phyloP scores from a whole-genome alignment of 2,329 filamentous ascomycete species.

The Cladophialophora carrionii region DNA sequence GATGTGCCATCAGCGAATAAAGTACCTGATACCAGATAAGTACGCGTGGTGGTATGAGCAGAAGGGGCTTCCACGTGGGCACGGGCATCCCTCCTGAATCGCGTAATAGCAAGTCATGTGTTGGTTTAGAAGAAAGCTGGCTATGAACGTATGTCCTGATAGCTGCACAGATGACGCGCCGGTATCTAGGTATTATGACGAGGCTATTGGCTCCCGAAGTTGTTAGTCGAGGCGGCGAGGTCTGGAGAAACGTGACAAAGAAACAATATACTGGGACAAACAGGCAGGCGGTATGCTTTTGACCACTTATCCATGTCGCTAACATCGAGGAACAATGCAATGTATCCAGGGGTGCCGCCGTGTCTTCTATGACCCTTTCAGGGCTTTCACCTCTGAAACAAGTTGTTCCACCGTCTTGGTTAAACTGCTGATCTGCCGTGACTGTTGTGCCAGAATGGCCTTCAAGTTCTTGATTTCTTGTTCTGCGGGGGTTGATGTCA shows the following conservation, averaged over 20 bases:
- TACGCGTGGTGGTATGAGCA: background rate
- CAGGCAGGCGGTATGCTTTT: slow-evolving; percentile 1
- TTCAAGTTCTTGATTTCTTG: slow-evolving; percentile 39
- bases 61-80: background rate
- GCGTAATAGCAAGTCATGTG: background rate
- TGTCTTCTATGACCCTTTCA: slow-evolving; percentile 29
- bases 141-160: background rate
- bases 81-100: background rate
- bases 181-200: background rate
- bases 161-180: background rate
- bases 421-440: slow-evolving; percentile 36
- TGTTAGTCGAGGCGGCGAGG: too few relatives aligned
- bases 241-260: background rate
- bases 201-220: background rate
- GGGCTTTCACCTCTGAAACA: slow-evolving; percentile 36
- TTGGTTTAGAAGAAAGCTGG: background rate
- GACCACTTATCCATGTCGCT: slow-evolving; percentile 11
- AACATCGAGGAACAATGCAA: slow-evolving; percentile 12
- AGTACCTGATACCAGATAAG: slow-evolving; percentile 1
- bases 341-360: slow-evolving; percentile 13
- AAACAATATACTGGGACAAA: background rate
- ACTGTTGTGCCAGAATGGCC: slow-evolving; percentile 39
- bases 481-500: slow-evolving; percentile 28
- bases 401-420: slow-evolving; percentile 37
- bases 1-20: background rate